Percentiles rank a stretch among this genome's conserved stretches.
Conservation (phyloP, 805 yeast genomes). For the Wickerhamiella kurtzmanii region DNA sequence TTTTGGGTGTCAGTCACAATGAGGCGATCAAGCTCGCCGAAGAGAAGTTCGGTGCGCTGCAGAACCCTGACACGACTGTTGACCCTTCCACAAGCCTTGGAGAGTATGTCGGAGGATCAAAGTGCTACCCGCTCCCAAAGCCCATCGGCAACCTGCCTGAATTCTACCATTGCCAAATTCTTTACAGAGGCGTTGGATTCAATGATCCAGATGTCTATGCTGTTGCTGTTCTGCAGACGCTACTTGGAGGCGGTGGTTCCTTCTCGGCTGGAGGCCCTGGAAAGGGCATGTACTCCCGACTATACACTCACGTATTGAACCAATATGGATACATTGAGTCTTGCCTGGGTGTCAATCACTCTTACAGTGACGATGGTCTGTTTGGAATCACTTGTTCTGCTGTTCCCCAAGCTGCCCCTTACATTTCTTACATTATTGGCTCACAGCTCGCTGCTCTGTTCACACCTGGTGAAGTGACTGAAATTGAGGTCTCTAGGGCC, state of each 20-base stretch:
- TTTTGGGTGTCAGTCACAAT: constrained; percentile 70
- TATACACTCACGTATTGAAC: constrained; percentile 82
- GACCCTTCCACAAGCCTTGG: constrained; percentile 24
- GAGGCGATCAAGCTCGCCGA: constrained; percentile 52
- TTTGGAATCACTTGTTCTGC: constrained; percentile 83
- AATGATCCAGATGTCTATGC: constrained; percentile 80
- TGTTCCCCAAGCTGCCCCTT: constrained; percentile 73
- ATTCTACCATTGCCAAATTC: constrained; percentile 72
- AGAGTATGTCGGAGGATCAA: constrained; percentile 46
- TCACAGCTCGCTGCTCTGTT: constrained; percentile 44
- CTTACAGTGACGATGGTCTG: constrained; percentile 79
- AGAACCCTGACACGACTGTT: constrained; percentile 19
- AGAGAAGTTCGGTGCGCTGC: constrained; percentile 52
- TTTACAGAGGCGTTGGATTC: constrained; percentile 77
- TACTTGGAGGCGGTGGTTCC: constrained; percentile 94
- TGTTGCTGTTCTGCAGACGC: constrained; percentile 74
- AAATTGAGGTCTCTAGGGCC: constrained; percentile 70
- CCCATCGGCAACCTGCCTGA: constrained; percentile 61
- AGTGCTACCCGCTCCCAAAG: constrained; percentile 38
- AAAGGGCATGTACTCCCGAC: constrained; percentile 92
- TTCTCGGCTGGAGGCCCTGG: constrained; percentile 99
- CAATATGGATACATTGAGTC: constrained; percentile 85
- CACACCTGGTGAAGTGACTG: constrained; percentile 46
- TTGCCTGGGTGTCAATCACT: constrained; percentile 76
- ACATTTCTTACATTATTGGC: constrained; percentile 66